These are phyloP conservation scores for Austroboletus niveus DNA, from an alignment of 1,284 basidiomycete species.

Conservation along the genomic window DNA sequence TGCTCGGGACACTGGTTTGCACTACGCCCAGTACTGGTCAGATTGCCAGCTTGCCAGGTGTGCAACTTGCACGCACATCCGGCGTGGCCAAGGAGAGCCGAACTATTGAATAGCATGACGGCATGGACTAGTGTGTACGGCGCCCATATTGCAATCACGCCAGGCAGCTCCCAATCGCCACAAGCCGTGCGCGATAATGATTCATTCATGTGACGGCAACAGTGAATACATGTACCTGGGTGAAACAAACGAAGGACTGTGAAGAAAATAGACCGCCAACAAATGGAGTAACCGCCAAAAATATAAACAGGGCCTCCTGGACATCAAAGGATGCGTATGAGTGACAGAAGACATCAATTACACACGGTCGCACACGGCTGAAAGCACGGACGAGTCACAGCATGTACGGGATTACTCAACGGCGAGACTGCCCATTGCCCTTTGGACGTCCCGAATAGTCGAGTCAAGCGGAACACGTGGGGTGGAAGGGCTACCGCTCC, in stretches of 20 bases:
- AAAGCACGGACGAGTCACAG: conserved; percentile 8
- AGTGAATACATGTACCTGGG: conserved; percentile 27
- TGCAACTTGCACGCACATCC: no score
- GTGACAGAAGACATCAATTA: conserved; percentile 18
- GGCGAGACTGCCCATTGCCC: conserved; percentile 73
- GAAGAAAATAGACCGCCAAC: conserved; percentile 9
- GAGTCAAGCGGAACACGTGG: conserved; percentile 52
- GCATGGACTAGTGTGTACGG: background rate
- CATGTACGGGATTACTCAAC: conserved; percentile 52
- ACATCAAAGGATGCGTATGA: conserved; percentile 23
- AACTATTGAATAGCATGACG: no score
- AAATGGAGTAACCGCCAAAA: conserved; percentile 8
- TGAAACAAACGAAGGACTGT: conserved; percentile 29
- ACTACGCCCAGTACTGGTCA: no score
- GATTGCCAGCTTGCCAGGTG: no score
- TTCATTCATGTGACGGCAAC: conserved; percentile 9
- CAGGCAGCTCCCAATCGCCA: no score
- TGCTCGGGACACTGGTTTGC: background rate
- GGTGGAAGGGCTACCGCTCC: conserved; percentile 18
- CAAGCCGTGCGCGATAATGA: no score
- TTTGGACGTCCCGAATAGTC: conserved; percentile 70
- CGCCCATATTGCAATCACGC: background rate
- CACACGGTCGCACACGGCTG: conserved; percentile 18
- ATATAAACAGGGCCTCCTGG: conserved; percentile 17
- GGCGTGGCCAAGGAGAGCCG: no score